phyloP scores from a whole-genome alignment of 495 filamentous ascomycete species.

The Aspergillus kassunensis region DNA sequence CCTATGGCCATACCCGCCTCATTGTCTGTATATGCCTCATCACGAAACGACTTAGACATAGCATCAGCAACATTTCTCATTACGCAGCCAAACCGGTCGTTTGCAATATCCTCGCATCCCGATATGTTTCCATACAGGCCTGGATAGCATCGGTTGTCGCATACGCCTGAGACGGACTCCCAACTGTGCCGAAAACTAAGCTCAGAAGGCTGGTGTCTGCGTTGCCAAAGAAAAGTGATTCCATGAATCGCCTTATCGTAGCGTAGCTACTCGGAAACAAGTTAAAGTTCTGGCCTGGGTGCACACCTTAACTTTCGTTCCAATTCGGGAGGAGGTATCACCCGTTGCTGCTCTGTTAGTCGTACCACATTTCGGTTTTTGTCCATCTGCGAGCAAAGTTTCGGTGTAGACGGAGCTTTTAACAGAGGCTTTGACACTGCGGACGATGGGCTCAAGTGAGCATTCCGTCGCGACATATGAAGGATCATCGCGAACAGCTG shows the following conservation, averaged over 20 bases:
- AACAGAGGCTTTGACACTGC: slow-evolving; percentile 10
- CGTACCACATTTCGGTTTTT: no score
- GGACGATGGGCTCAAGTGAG: slow-evolving; percentile 11
- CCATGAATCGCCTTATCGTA: no score
- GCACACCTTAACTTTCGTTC: no score
- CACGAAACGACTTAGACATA: slow-evolving; percentile 17
- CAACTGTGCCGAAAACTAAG: no score
- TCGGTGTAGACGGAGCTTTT: slow-evolving; percentile 1
- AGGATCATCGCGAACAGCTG: no score
- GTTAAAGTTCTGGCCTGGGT: no score
- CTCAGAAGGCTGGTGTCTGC: no score
- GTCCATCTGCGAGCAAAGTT: slow-evolving; percentile 8
- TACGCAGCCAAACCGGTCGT: not conserved
- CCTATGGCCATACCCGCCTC: not conserved
- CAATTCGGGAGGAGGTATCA: no score
- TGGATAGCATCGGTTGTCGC: not conserved
- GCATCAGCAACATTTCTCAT: slow-evolving; percentile 17
- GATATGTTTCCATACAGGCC: not conserved
- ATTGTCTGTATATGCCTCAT: slow-evolving; percentile 1
- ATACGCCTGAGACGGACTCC: no score
- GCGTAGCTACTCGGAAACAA: no score
- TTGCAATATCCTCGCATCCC: not conserved
- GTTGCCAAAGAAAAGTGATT: no score
- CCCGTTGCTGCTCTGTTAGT: no score
- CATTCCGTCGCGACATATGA: slow-evolving; percentile 21